Evolutionary conservation across 1,139 yeast species (phyloP).

Genomic region (Schizosaccharomyces versatilis): DNA sequence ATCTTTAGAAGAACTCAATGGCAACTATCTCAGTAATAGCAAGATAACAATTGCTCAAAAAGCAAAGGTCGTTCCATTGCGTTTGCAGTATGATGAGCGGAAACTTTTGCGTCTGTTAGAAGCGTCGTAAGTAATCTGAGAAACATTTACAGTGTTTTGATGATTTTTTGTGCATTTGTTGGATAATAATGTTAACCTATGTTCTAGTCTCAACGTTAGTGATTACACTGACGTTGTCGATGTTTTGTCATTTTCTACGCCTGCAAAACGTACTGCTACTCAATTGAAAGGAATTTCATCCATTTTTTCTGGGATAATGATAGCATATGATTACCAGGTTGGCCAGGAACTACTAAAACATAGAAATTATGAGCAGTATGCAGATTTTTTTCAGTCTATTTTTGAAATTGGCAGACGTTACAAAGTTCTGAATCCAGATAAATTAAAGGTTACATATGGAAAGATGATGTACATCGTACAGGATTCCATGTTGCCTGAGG

Average conservation of each 20-base stretch:
- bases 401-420: constrained; percentile 60
- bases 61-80: constrained; percentile 37
- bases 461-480: constrained; percentile 57
- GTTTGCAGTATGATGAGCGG: constrained; percentile 43
- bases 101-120: constrained; percentile 32
- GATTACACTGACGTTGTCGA: constrained; percentile 60
- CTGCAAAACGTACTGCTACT: constrained; percentile 41
- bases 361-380: constrained; percentile 41
- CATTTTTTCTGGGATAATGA: constrained; percentile 48
- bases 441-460: constrained; percentile 53
- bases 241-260: constrained; percentile 37
- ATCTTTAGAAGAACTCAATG: not conserved
- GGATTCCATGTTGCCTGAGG: constrained; percentile 54
- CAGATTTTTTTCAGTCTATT: constrained; percentile 42
- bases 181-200: not conserved
- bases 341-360: constrained; percentile 41
- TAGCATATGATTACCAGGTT: constrained; percentile 44
- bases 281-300: constrained; percentile 55
- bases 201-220: constrained; percentile 30
- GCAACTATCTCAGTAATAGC: not conserved
- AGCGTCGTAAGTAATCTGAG: constrained; percentile 3
- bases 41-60: constrained; percentile 16
- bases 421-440: constrained; percentile 59
- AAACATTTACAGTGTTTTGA: not conserved
- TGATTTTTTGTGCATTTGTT: too few species aligned